Percentiles rank a stretch among this genome's conserved stretches.
phyloP scores from a whole-genome alignment of 31 red algal genomes.

The Asparagopsis taxiformis region DNA sequence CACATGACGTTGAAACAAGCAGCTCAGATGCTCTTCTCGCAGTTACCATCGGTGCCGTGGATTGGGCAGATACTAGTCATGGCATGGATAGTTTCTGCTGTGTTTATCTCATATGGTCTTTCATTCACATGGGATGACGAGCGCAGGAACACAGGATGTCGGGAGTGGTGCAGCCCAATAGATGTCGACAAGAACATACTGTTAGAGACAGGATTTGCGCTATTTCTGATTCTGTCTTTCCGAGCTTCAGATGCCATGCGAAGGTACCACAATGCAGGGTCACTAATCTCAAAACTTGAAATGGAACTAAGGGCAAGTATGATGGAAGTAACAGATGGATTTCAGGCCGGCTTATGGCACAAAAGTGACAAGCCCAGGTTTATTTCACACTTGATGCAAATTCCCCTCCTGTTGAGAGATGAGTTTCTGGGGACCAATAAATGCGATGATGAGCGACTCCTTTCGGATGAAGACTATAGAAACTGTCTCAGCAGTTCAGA shows the following conservation, averaged over 20 bases:
- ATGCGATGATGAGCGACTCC: not conserved
- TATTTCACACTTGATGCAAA: conserved; percentile 20
- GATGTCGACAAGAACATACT: conserved; percentile 17
- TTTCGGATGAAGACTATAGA: conserved; percentile 10
- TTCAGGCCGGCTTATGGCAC: conserved; percentile 15
- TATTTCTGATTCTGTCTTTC: no score
- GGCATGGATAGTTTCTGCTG: conserved; percentile 5
- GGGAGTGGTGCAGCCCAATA: no score
- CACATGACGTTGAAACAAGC: not conserved
- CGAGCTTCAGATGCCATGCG: no score
- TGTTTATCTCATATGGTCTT: conserved; percentile 14
- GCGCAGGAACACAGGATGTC: conserved; percentile 9
- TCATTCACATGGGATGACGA: conserved; percentile 4
- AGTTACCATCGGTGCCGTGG: conserved; percentile 8
- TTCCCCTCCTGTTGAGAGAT: conserved; percentile 22
- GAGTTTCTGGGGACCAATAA: conserved; percentile 5
- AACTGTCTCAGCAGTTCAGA: not conserved
- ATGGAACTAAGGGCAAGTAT: not conserved
- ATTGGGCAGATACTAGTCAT: not conserved
- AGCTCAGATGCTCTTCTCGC: not conserved
- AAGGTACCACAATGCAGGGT: no score
- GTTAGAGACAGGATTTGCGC: conserved; percentile 19
- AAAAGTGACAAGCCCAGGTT: conserved; percentile 25
- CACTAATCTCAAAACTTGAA: not conserved
- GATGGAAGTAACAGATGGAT: conserved; percentile 2